A percentile compares a stretch with the other conserved stretches of the same genome.
Conservation (phyloP, 306 rosid species). For the Pyrus betulifolia region DNA sequence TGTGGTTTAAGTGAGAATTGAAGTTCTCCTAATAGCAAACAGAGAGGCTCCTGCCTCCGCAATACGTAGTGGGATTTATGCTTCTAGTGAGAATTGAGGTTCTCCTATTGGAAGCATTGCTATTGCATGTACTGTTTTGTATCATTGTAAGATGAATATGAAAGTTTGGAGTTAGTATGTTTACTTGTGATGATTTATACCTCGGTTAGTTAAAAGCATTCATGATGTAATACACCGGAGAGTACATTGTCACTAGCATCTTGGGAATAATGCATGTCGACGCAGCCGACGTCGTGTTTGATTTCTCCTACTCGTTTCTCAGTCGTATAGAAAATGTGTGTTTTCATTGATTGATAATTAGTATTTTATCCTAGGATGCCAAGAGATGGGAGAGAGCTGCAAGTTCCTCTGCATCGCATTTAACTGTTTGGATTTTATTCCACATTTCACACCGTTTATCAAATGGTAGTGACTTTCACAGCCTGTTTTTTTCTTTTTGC, state of each 20-base stretch:
- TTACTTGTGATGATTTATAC: neutral
- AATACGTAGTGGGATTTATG: neutral
- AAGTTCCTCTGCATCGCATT: neutral
- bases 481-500: too few species aligned
- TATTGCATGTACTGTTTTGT: slow-evolving; percentile 15
- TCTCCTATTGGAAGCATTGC: neutral
- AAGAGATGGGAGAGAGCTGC: neutral
- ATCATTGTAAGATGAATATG: slow-evolving; percentile 10
- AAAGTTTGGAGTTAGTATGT: neutral
- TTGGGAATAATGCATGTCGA: neutral
- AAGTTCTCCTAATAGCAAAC: slow-evolving; percentile 38
- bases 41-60: neutral
- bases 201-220: neutral
- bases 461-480: too few species aligned
- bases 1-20: slow-evolving; percentile 38
- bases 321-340: neutral
- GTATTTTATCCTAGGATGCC: too few species aligned
- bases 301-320: neutral
- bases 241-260: neutral
- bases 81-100: slow-evolving; percentile 1
- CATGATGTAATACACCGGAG: neutral
- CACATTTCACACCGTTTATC: neutral
- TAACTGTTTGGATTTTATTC: neutral
- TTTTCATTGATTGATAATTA: neutral
- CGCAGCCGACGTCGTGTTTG: neutral